A percentile compares a stretch with the other conserved stretches of the same genome.
phyloP scores from a whole-genome alignment of 805 yeast genomes.

The Wickerhamomyces sydowiorum region DNA sequence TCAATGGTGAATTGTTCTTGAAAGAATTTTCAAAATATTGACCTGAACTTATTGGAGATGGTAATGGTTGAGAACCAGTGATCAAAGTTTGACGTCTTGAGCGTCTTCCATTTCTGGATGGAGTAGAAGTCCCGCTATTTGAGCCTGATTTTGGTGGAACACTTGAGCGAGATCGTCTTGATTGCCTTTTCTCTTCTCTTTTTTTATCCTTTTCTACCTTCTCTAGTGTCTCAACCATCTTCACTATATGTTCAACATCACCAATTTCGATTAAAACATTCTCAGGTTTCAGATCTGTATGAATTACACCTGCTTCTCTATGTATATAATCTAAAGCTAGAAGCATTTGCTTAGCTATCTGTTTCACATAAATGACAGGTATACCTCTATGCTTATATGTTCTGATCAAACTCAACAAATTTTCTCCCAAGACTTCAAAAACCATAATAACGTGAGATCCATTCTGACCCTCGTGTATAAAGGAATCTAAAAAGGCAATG shows the following conservation, averaged over 20 bases:
- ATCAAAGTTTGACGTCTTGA: slow-evolving; percentile 71
- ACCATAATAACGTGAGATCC: slow-evolving; percentile 96
- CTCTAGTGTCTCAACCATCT: slow-evolving; percentile 57
- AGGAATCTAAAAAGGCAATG: slow-evolving; percentile 75
- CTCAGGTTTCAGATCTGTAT: slow-evolving; percentile 71
- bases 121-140: slow-evolving; percentile 16
- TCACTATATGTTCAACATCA: slow-evolving; percentile 73
- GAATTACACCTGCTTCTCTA: slow-evolving; percentile 67
- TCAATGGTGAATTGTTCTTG: slow-evolving; percentile 19
- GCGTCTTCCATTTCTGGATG: slow-evolving; percentile 30
- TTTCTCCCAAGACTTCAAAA: slow-evolving; percentile 95
- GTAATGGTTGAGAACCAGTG: slow-evolving; percentile 90
- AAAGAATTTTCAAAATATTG: slow-evolving; percentile 24
- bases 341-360: slow-evolving; percentile 72
- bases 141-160: slow-evolving; percentile 5
- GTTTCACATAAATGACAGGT: slow-evolving; percentile 73
- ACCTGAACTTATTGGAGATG: slow-evolving; percentile 71
- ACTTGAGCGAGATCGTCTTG: slow-evolving; percentile 19
- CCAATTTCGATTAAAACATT: slow-evolving; percentile 76
- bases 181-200: slow-evolving; percentile 33
- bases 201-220: slow-evolving; percentile 39
- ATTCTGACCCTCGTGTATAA: slow-evolving; percentile 82
- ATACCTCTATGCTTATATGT: slow-evolving; percentile 73
- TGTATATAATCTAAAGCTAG: slow-evolving; percentile 69
- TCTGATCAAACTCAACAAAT: slow-evolving; percentile 75